Percentiles rank a stretch among this genome's conserved stretches.
Evolutionary conservation across 352 stramenopile species (phyloP).

Genomic region (Pythium inflatum): DNA sequence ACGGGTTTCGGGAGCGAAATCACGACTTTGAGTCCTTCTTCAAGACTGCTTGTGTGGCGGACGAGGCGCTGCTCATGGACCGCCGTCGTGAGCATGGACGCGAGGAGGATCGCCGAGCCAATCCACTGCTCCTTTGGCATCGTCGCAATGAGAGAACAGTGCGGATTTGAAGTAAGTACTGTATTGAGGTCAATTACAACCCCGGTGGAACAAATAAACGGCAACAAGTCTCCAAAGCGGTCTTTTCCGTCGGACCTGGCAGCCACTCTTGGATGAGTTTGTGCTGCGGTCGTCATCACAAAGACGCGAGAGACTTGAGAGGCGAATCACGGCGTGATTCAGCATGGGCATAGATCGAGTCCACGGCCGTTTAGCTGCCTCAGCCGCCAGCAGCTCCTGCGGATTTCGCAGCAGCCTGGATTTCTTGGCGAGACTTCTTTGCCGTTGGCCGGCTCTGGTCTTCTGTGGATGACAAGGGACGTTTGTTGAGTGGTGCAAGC

Average conservation of each 20-base stretch:
- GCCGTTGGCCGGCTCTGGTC: background rate
- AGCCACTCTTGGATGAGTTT: slow-evolving; percentile 39
- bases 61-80: slow-evolving; percentile 63
- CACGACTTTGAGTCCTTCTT: slow-evolving; percentile 47
- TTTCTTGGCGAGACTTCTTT: slow-evolving; percentile 42
- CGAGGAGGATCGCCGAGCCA: slow-evolving; percentile 51
- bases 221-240: background rate
- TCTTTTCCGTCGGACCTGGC: slow-evolving; percentile 37
- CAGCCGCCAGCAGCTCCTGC: slow-evolving; percentile 42
- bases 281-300: slow-evolving; percentile 44
- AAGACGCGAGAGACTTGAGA: slow-evolving; percentile 21
- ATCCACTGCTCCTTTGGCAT: slow-evolving; percentile 55
- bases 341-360: background rate
- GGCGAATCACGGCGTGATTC: background rate
- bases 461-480: background rate
- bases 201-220: slow-evolving; percentile 11
- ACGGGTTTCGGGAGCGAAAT: slow-evolving; percentile 29
- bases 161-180: slow-evolving; percentile 8
- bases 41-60: slow-evolving; percentile 48
- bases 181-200: slow-evolving; percentile 2
- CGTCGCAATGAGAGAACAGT: background rate
- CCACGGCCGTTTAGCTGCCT: slow-evolving; percentile 29
- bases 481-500: slow-evolving; percentile 24
- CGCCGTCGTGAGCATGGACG: slow-evolving; percentile 50
- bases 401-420: slow-evolving; percentile 43